Percentiles rank a stretch among this genome's conserved stretches.
Evolutionary conservation across 179 eudicot species (phyloP).

Genomic region (Heliamphora pulchella): DNA sequence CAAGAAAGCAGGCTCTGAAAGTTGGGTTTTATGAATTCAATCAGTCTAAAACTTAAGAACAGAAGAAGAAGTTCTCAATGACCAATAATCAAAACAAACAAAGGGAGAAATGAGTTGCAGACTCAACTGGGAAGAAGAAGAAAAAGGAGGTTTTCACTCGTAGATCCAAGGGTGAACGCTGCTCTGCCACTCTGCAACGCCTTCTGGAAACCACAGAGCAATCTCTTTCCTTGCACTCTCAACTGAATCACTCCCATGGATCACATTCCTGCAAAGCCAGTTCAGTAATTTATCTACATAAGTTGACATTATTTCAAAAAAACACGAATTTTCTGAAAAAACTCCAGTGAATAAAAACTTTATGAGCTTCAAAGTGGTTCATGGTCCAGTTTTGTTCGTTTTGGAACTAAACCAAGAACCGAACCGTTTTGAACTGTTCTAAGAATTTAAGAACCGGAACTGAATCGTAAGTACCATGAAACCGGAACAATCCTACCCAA

Average conservation of each 20-base stretch:
- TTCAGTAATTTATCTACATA: not conserved
- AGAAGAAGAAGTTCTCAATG: not conserved
- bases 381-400: no score
- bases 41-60: not conserved
- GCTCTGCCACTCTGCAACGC: constrained; percentile 68
- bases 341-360: no score
- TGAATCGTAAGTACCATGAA: no score
- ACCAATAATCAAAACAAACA: not conserved
- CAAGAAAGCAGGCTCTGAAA: not conserved
- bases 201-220: constrained; percentile 93
- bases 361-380: no score
- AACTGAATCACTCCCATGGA: constrained; percentile 87
- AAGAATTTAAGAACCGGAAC: no score
- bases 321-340: not conserved
- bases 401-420: no score
- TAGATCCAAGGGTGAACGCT: constrained; percentile 80
- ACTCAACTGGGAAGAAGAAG: not conserved
- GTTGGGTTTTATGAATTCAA: not conserved
- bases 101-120: not conserved
- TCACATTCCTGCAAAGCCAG: constrained; percentile 52
- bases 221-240: constrained; percentile 85
- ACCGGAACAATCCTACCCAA: no score
- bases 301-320: not conserved
- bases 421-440: no score
- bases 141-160: constrained; percentile 32